phyloP scores from a whole-genome alignment of 352 stramenopile species.

The Thalassiosira livingstoniorum region DNA sequence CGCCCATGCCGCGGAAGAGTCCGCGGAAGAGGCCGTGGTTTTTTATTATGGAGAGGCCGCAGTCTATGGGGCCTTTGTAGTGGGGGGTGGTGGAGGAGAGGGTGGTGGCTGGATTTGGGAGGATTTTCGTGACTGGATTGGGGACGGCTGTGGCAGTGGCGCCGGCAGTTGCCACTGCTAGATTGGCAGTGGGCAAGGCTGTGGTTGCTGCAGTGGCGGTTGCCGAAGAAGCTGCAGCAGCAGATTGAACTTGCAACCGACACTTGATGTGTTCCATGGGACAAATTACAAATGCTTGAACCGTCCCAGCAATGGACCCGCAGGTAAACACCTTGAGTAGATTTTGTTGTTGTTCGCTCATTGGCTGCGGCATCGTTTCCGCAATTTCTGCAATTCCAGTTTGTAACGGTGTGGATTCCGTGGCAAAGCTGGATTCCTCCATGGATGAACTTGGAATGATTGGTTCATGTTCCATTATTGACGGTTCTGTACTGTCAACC shows the following conservation, averaged over 20 bases:
- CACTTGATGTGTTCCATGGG: slow-evolving; percentile 88
- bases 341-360: slow-evolving; percentile 39
- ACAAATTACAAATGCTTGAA: slow-evolving; percentile 83
- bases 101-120: slow-evolving; percentile 6
- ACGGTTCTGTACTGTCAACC: neutral
- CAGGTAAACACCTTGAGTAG: slow-evolving; percentile 78
- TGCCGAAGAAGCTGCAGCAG: slow-evolving; percentile 23
- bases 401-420: too few relatives aligned
- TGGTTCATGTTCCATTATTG: too few relatives aligned
- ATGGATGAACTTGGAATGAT: too few relatives aligned
- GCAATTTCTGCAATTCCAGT: too few relatives aligned
- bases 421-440: too few relatives aligned
- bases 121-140: slow-evolving; percentile 1
- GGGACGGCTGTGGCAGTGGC: slow-evolving; percentile 11
- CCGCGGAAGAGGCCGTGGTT: slow-evolving; percentile 62
- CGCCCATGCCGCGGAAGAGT: slow-evolving; percentile 74
- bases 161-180: slow-evolving; percentile 24
- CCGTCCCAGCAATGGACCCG: slow-evolving; percentile 81
- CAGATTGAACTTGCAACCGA: slow-evolving; percentile 80
- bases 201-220: neutral
- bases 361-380: too few relatives aligned
- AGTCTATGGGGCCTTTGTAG: slow-evolving; percentile 66
- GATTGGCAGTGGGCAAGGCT: too few relatives aligned
- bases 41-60: slow-evolving; percentile 53
- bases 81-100: slow-evolving; percentile 19